Evolutionary conservation across 345 rosid genomes (phyloP).

Genomic region (Draba incana): DNA sequence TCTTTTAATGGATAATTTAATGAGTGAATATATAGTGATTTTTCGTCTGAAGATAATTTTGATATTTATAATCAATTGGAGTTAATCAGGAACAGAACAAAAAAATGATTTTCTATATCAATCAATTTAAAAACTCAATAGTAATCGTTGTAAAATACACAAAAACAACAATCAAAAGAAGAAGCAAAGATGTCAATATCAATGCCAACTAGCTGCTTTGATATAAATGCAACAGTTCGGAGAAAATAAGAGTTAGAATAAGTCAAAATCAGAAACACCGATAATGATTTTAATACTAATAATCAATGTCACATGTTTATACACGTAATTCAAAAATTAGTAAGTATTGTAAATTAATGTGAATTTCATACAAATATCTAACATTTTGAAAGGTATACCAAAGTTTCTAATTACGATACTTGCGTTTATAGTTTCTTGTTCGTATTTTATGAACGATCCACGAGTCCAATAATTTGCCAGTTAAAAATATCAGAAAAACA

Average conservation of each 20-base stretch:
- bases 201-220: constrained; percentile 36
- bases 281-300: not conserved
- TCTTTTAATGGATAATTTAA: not conserved
- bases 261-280: constrained; percentile 32
- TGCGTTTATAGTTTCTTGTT: constrained; percentile 25
- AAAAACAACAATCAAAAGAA: not conserved
- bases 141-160: not conserved
- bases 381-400: constrained; percentile 20
- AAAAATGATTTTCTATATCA: not conserved
- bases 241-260: constrained; percentile 31
- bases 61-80: constrained; percentile 1
- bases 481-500: constrained; percentile 14
- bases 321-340: constrained; percentile 27
- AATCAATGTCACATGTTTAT: constrained; percentile 14
- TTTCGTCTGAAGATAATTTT: not conserved
- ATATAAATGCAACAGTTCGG: constrained; percentile 34
- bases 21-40: too few relatives aligned
- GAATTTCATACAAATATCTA: constrained; percentile 33
- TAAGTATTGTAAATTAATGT: constrained; percentile 6
- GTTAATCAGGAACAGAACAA: not conserved
- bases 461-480: constrained; percentile 40
- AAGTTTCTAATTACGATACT: constrained; percentile 37
- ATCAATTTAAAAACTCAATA: not conserved
- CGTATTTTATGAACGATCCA: constrained; percentile 19
- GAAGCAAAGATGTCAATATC: constrained; percentile 36